Evolutionary conservation across 805 yeast species (phyloP).

Genomic region (Ascoidea asiatica): DNA sequence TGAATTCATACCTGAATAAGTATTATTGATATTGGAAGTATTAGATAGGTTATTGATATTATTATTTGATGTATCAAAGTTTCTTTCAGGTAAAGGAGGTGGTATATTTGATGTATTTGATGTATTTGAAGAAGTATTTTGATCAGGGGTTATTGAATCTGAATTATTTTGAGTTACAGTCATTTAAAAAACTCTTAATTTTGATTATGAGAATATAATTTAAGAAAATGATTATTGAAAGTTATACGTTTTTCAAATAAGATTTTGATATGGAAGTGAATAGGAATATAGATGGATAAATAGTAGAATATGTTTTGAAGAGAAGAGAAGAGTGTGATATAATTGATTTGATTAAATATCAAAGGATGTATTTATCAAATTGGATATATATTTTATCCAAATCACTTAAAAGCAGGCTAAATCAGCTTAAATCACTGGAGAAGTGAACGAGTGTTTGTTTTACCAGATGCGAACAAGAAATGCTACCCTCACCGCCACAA

Average conservation of each 20-base stretch:
- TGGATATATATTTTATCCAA: too few relatives aligned
- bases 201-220: too few relatives aligned
- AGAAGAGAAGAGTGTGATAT: neutral
- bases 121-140: neutral
- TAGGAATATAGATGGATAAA: too few relatives aligned
- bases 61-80: neutral
- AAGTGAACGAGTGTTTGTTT: neutral
- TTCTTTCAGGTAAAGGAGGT: neutral
- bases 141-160: neutral
- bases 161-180: too few relatives aligned
- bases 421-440: neutral
- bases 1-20: neutral
- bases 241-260: too few relatives aligned
- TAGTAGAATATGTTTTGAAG: neutral
- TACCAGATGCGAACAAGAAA: neutral
- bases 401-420: too few relatives aligned
- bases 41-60: neutral
- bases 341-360: too few relatives aligned
- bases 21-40: neutral
- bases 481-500: too few relatives aligned
- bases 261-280: too few relatives aligned
- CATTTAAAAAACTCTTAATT: too few relatives aligned
- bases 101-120: neutral
- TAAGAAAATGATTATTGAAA: too few relatives aligned
- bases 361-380: too few relatives aligned